Conservation (phyloP, 352 stramenopile genomes). For the Aphanomyces astaci region DNA sequence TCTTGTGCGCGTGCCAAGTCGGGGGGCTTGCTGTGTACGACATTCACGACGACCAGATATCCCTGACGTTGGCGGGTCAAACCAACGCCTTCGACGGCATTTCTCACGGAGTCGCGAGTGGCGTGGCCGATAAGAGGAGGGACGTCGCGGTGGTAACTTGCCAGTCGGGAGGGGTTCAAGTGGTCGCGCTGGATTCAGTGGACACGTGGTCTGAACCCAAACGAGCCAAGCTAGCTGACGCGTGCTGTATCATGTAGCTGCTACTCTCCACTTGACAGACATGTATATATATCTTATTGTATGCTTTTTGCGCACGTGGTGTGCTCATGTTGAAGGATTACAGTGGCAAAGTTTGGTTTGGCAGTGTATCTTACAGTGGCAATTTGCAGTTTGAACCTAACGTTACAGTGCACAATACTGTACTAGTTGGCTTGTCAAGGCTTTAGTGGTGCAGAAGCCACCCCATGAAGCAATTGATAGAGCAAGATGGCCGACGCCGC, state of each 20-base stretch:
- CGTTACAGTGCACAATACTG: too few relatives aligned
- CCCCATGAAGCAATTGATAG: constrained; percentile 69
- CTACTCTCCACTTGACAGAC: too few relatives aligned
- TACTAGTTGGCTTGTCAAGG: too few relatives aligned
- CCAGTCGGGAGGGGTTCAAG: constrained; percentile 17
- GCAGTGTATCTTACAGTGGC: too few relatives aligned
- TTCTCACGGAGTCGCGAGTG: constrained; percentile 6
- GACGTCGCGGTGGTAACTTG: constrained; percentile 12
- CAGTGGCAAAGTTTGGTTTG: too few relatives aligned
- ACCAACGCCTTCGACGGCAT: constrained; percentile 21
- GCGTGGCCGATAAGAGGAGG: not conserved
- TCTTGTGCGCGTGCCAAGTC: constrained; percentile 19
- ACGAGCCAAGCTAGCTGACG: constrained; percentile 3
- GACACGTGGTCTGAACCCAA: constrained; percentile 7
- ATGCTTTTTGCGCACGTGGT: too few relatives aligned
- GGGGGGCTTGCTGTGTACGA: constrained; percentile 14
- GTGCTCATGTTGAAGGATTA: too few relatives aligned
- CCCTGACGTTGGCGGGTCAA: constrained; percentile 6
- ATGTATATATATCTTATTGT: too few relatives aligned
- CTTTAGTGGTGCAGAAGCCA: too few relatives aligned
- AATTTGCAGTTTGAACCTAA: too few relatives aligned
- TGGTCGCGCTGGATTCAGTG: constrained; percentile 13
- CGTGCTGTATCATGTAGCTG: constrained; percentile 17
- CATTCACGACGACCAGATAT: not conserved
- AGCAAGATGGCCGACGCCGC: constrained; percentile 67